Conservation (phyloP, 164 flowering plant species). For the Nelumbo lutea region DNA sequence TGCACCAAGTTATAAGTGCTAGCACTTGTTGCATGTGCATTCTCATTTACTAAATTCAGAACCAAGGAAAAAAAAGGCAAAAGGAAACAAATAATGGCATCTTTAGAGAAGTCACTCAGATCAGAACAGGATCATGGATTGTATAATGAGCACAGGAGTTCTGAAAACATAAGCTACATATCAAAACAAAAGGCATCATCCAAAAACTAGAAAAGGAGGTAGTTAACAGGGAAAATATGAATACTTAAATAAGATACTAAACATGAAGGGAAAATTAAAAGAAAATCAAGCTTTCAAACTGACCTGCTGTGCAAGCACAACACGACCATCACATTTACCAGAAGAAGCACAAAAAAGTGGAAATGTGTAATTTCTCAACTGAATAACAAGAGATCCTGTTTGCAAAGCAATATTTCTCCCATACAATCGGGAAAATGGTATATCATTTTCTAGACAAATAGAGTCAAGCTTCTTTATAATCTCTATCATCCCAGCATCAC, state of each 20-base stretch:
- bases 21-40: no score
- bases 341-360: constrained; percentile 67
- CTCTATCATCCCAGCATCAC: constrained; percentile 88
- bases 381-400: constrained; percentile 65
- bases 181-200: no score
- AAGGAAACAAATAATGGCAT: background rate
- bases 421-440: constrained; percentile 83
- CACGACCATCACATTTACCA: constrained; percentile 90
- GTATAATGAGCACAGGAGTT: no score
- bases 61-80: background rate
- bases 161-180: no score
- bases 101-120: background rate
- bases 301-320: constrained; percentile 97
- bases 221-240: background rate
- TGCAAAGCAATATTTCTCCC: constrained; percentile 70
- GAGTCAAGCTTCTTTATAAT: constrained; percentile 85
- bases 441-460: constrained; percentile 46
- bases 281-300: constrained; percentile 11
- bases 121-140: no score
- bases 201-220: background rate
- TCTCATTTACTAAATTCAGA: no score
- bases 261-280: background rate
- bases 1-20: no score
- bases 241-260: background rate
- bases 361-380: constrained; percentile 70